Percentiles rank a stretch among this genome's conserved stretches.
These are phyloP conservation scores for Omphalea diandra DNA, from an alignment of 441 rosid genomes.

Conservation along the genomic window DNA sequence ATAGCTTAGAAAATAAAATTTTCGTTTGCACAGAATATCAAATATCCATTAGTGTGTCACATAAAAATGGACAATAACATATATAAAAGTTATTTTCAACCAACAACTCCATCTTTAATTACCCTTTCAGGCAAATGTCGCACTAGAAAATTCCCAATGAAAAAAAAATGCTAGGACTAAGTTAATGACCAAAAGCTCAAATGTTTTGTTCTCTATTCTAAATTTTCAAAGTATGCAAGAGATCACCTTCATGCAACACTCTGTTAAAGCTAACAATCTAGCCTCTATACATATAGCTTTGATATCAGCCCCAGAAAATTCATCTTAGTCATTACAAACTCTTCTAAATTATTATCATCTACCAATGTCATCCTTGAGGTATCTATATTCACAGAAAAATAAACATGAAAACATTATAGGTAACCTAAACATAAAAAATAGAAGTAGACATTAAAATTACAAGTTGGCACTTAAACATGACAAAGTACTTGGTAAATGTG, in stretches of 20 bases:
- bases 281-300: too few relatives aligned
- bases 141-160: neutral
- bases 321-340: too few relatives aligned
- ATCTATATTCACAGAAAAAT: conserved; percentile 38
- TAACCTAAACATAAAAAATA: neutral
- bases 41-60: neutral
- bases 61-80: neutral
- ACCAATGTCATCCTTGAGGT: conserved; percentile 86
- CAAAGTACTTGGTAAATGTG: conserved; percentile 72
- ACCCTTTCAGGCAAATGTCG: neutral
- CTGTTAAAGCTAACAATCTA: conserved; percentile 80
- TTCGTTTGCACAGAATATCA: neutral
- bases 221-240: neutral
- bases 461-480: neutral
- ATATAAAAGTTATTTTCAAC: neutral
- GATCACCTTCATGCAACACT: conserved; percentile 90
- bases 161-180: neutral
- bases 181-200: neutral
- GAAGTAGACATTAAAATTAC: neutral
- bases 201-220: neutral
- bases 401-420: neutral
- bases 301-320: too few relatives aligned
- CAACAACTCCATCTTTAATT: neutral
- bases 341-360: too few relatives aligned
- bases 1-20: neutral